These are phyloP conservation scores for Kodamaea neixiangensis DNA, from an alignment of 805 yeast species.

Conservation along the genomic window DNA sequence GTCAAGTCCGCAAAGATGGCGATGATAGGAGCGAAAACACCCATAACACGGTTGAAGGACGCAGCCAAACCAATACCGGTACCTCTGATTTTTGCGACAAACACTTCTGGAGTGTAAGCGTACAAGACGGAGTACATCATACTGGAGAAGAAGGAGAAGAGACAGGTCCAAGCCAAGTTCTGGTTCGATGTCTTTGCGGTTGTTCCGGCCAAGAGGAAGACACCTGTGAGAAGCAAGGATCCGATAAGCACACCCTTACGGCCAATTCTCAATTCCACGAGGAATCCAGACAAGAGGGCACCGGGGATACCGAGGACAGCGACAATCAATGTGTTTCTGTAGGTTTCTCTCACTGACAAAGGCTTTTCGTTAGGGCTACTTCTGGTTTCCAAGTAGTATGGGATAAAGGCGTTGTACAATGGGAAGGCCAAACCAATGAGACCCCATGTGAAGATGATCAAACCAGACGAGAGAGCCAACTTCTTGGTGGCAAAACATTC, in stretches of 20 bases:
- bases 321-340: conserved; percentile 33
- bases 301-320: conserved; percentile 37
- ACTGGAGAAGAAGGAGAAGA: conserved; percentile 48
- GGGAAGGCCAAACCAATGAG: conserved; percentile 61
- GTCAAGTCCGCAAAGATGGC: conserved; percentile 50
- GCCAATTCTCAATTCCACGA: conserved; percentile 44
- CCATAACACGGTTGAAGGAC: conserved; percentile 53
- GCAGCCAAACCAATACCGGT: conserved; percentile 64
- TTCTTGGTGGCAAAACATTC: conserved; percentile 48
- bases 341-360: conserved; percentile 33
- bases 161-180: conserved; percentile 51
- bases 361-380: conserved; percentile 27
- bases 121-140: conserved; percentile 59
- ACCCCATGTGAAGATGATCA: conserved; percentile 53
- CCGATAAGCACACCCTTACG: conserved; percentile 57
- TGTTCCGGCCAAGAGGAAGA: conserved; percentile 62
- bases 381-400: conserved; percentile 50
- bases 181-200: conserved; percentile 54
- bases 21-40: conserved; percentile 59
- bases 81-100: conserved; percentile 50
- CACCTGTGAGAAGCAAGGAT: conserved; percentile 56
- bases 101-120: conserved; percentile 67
- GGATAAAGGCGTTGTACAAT: conserved; percentile 54
- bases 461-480: conserved; percentile 45
- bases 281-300: conserved; percentile 32